Conservation (phyloP, 1,284 basidiomycete species). For the Tremellales sp. region DNA sequence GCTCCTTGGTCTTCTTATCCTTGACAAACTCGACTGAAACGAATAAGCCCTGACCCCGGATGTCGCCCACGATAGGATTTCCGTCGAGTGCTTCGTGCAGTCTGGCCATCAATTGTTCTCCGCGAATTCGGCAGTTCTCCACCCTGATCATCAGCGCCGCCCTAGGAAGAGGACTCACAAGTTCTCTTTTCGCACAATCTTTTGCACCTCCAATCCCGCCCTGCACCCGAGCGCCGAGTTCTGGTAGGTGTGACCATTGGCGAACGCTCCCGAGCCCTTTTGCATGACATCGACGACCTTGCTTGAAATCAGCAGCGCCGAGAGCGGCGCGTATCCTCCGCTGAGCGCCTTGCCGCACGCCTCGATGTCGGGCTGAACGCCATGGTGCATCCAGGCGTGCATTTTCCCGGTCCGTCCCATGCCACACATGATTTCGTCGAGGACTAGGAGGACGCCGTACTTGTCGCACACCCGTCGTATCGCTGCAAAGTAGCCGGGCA, state of each 20-base stretch:
- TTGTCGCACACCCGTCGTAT: conserved; percentile 82
- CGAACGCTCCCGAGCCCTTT: conserved; percentile 49
- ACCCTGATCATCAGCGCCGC: background rate
- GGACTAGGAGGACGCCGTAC: conserved; percentile 72
- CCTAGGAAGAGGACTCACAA: conserved; percentile 39
- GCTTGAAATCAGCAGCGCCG: conserved; percentile 67
- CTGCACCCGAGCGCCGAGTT: conserved; percentile 69
- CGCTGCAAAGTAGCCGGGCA: conserved; percentile 47
- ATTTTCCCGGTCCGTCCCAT: conserved; percentile 71
- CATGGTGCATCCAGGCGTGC: conserved; percentile 77
- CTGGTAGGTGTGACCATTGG: conserved; percentile 80
- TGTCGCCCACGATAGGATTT: conserved; percentile 15
- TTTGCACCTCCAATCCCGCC: conserved; percentile 71
- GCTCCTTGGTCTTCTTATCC: conserved; percentile 5
- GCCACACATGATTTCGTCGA: conserved; percentile 78
- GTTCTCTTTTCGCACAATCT: conserved; percentile 62
- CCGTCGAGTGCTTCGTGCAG: background rate
- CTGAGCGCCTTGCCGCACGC: conserved; percentile 77
- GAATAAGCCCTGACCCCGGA: conserved; percentile 62
- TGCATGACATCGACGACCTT: conserved; percentile 64
- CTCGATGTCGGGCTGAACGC: conserved; percentile 62
- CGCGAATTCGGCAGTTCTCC: conserved; percentile 1
- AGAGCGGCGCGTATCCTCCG: conserved; percentile 75
- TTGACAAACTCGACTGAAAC: conserved; percentile 67
- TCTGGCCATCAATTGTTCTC: background rate